A percentile compares a stretch with the other conserved stretches of the same genome.
phyloP scores from a whole-genome alignment of 768 basidiomycete genomes.

The Pleurotus sapidus region DNA sequence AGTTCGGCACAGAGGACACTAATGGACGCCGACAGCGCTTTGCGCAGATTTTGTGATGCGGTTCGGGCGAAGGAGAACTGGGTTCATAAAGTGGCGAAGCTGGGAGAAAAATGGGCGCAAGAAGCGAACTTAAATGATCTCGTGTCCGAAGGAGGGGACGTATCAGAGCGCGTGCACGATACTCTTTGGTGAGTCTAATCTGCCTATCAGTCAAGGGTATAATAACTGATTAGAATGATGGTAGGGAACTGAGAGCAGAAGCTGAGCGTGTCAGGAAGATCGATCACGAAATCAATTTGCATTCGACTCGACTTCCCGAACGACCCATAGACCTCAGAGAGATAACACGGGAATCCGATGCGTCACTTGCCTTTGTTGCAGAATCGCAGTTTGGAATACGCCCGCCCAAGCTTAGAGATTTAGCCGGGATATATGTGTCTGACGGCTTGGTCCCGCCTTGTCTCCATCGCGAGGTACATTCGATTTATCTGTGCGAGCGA shows the following conservation, averaged over 20 bases:
- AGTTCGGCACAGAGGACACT: background rate
- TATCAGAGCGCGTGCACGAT: background rate
- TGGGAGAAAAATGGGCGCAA: constrained; percentile 7
- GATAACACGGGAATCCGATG: background rate
- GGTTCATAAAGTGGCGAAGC: constrained; percentile 1
- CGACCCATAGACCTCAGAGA: background rate
- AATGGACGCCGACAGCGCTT: background rate
- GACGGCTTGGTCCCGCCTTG: constrained; percentile 11
- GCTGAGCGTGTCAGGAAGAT: constrained; percentile 1
- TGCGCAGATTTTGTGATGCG: constrained; percentile 4
- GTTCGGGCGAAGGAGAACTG: constrained; percentile 7
- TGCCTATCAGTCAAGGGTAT: background rate
- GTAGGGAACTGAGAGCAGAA: constrained; percentile 7
- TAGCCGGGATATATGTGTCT: constrained; percentile 5
- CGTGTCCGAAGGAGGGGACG: background rate
- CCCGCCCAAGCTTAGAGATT: background rate
- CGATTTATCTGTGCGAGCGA: background rate
- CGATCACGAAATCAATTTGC: background rate
- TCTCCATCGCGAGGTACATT: constrained; percentile 11
- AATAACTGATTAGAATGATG: background rate
- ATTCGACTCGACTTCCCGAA: background rate
- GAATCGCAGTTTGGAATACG: background rate
- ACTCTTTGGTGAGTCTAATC: background rate
- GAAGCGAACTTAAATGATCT: background rate
- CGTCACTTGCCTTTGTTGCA: background rate